Evolutionary conservation across 2,329 filamentous ascomycete genomes (phyloP).

Genomic region (Epichloe coenophiala): DNA sequence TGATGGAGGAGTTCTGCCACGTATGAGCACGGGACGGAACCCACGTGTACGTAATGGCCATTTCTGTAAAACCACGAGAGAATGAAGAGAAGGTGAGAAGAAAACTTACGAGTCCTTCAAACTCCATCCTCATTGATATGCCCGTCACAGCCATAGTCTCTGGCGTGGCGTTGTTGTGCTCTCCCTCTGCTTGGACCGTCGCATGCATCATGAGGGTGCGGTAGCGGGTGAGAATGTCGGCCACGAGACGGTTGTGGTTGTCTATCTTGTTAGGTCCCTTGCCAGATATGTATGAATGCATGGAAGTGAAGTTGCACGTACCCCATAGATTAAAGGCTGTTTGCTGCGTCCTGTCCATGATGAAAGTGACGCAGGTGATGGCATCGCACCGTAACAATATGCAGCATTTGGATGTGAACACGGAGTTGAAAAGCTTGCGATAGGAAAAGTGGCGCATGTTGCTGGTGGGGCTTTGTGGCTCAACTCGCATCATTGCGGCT

Average conservation of each 20-base stretch:
- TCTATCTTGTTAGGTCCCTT: slow-evolving; percentile 10
- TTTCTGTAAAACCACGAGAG: background rate
- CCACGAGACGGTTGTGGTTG: slow-evolving; percentile 31
- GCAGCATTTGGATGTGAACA: background rate
- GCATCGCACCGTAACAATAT: background rate
- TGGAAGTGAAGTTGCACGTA: slow-evolving; percentile 7
- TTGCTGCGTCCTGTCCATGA: slow-evolving; percentile 21
- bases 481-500: too few species aligned
- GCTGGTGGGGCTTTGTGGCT: background rate
- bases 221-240: slow-evolving; percentile 30
- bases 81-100: background rate
- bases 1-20: slow-evolving; percentile 27
- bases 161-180: slow-evolving; percentile 25
- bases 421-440: background rate
- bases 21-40: too few species aligned
- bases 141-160: slow-evolving; percentile 28
- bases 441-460: background rate
- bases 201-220: slow-evolving; percentile 30
- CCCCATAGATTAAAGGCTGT: slow-evolving; percentile 23
- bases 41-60: too few species aligned
- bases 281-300: too few species aligned
- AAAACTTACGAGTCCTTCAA: slow-evolving; percentile 25
- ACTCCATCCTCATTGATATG: slow-evolving; percentile 32
- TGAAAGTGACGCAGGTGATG: background rate
- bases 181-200: slow-evolving; percentile 27